These are phyloP conservation scores for Warburgia ugandensis DNA, from an alignment of 164 flowering plant genomes.

Conservation along the genomic window DNA sequence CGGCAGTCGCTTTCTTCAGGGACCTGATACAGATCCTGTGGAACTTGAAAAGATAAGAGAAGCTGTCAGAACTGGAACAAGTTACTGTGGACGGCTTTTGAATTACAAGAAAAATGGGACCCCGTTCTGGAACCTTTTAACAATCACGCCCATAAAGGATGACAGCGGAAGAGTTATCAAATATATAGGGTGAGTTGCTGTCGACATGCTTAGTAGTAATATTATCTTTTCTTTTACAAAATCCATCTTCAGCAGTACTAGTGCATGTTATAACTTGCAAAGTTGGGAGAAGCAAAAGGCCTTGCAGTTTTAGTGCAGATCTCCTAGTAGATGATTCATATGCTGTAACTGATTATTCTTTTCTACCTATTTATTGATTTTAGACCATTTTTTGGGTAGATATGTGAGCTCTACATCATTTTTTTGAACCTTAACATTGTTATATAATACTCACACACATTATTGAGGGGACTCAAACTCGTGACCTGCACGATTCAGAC, in stretches of 20 bases:
- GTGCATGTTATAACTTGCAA: background rate
- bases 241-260: too few species aligned
- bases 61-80: conserved; percentile 52
- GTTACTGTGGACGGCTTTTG: conserved; percentile 87
- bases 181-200: conserved; percentile 69
- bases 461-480: too few species aligned
- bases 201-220: too few species aligned
- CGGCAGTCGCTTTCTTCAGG: conserved; percentile 94
- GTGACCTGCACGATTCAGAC: too few species aligned
- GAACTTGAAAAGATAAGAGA: conserved; percentile 71
- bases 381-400: background rate
- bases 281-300: background rate
- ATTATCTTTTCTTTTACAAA: too few species aligned
- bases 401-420: too few species aligned
- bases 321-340: background rate
- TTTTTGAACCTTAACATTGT: too few species aligned
- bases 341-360: too few species aligned
- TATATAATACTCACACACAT: too few species aligned
- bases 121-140: conserved; percentile 95
- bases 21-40: conserved; percentile 69
- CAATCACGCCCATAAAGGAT: conserved; percentile 86
- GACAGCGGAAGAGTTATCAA: conserved; percentile 63
- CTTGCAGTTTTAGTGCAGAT: background rate
- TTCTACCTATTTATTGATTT: background rate
- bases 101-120: conserved; percentile 95